phyloP scores from a whole-genome alignment of 2,329 filamentous ascomycete genomes.

The Botrytis hyacinthi region DNA sequence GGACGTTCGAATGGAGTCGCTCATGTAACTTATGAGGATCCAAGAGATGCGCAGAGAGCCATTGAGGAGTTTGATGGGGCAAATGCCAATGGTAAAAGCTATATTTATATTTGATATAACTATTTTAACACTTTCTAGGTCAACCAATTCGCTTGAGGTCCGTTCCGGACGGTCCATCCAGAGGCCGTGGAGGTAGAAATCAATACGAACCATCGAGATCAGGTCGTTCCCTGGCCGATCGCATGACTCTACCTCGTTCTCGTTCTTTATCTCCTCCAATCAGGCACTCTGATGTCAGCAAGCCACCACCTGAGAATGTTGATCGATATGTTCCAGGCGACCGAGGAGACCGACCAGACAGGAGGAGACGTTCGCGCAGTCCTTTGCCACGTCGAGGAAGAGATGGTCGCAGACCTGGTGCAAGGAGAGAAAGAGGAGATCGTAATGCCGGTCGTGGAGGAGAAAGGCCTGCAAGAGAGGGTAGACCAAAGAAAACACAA shows the following conservation, averaged over 20 bases:
- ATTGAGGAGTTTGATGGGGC: conserved; percentile 82
- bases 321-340: conserved; percentile 40
- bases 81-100: conserved; percentile 70
- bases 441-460: conserved; percentile 44
- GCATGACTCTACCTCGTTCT: conserved; percentile 57
- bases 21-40: conserved; percentile 73
- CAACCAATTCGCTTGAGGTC: conserved; percentile 77
- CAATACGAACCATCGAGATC: conserved; percentile 57
- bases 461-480: conserved; percentile 47
- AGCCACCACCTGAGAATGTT: conserved; percentile 38
- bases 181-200: conserved; percentile 46
- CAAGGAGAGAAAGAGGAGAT: conserved; percentile 39
- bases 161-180: conserved; percentile 51
- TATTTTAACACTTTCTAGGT: conserved; percentile 46
- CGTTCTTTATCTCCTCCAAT: conserved; percentile 57
- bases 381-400: conserved; percentile 53
- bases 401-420: conserved; percentile 52
- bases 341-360: conserved; percentile 25
- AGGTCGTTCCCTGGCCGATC: conserved; percentile 57
- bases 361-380: conserved; percentile 53
- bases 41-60: conserved; percentile 70
- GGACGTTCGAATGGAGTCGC: conserved; percentile 84
- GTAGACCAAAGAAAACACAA: conserved; percentile 74
- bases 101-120: background rate
- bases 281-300: conserved; percentile 40